Conservation (phyloP, 2,329 filamentous ascomycete genomes). For the Bipolaris victoriae region DNA sequence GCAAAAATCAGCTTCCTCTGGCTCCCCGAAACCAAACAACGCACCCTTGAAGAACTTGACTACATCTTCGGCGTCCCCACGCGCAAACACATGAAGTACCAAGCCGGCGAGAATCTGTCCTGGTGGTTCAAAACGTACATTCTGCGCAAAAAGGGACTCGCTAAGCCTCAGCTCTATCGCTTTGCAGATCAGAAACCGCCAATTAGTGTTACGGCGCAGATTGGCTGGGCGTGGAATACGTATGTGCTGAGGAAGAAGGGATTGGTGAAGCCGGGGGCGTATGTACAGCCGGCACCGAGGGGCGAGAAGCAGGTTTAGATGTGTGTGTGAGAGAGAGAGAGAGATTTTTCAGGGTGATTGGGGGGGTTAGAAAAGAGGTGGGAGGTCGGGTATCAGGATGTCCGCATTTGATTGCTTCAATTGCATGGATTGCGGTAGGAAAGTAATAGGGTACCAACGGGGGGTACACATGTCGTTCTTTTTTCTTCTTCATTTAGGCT, state of each 20-base stretch:
- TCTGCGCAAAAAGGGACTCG: conserved; percentile 46
- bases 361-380: too few relatives aligned
- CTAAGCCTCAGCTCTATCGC: conserved; percentile 49
- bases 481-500: background rate
- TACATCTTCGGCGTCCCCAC: conserved; percentile 58
- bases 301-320: conserved; percentile 29
- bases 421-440: background rate
- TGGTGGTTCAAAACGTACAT: conserved; percentile 57
- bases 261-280: conserved; percentile 22
- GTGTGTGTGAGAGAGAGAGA: too few relatives aligned
- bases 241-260: conserved; percentile 29
- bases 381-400: too few relatives aligned
- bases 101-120: conserved; percentile 42
- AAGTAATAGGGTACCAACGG: background rate
- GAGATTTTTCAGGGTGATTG: too few relatives aligned
- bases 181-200: conserved; percentile 35
- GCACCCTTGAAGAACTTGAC: conserved; percentile 57
- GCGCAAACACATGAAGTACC: conserved; percentile 49
- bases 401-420: too few relatives aligned
- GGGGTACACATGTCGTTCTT: background rate
- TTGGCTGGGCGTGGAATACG: conserved; percentile 29
- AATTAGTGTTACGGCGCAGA: conserved; percentile 26
- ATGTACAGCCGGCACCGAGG: conserved; percentile 16
- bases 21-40: conserved; percentile 57
- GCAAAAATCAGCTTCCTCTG: conserved; percentile 57